phyloP scores from a whole-genome alignment of 345 rosid species.

The Turnera subulata region DNA sequence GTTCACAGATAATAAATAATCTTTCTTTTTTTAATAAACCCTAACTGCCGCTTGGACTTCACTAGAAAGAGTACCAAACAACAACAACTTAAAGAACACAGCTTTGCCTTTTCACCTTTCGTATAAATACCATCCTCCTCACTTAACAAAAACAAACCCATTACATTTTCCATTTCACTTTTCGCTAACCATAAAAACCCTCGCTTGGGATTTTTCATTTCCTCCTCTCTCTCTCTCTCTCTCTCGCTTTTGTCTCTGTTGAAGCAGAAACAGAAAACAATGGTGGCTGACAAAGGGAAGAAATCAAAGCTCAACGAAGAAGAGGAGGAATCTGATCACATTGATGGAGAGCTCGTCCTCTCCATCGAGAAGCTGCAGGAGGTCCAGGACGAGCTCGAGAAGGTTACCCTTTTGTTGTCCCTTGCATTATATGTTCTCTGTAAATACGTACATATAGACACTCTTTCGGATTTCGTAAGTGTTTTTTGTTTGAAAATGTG shows the following conservation, averaged over 20 bases:
- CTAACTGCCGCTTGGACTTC: too few species aligned
- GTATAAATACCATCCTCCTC: background rate
- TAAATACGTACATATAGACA: background rate
- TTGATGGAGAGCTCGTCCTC: conserved; percentile 22
- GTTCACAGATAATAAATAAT: too few species aligned
- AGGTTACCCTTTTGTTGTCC: conserved; percentile 8
- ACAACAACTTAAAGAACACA: too few species aligned
- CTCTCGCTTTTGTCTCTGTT: too few species aligned
- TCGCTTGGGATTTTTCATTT: background rate
- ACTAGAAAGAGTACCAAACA: too few species aligned
- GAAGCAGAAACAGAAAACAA: conserved; percentile 2
- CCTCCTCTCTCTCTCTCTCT: background rate
- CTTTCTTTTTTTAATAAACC: too few species aligned
- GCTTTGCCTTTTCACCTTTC: background rate
- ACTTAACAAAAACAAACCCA: background rate
- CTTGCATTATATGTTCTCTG: background rate
- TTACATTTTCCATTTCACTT: too few species aligned
- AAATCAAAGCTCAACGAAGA: conserved; percentile 26
- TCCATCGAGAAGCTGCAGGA: conserved; percentile 34
- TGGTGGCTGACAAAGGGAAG: conserved; percentile 31
- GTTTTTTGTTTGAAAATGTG: background rate
- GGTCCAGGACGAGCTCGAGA: conserved; percentile 33
- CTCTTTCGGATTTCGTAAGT: background rate
- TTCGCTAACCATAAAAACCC: background rate
- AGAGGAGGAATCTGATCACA: conserved; percentile 14